Percentiles rank a stretch among this genome's conserved stretches.
phyloP scores from a whole-genome alignment of 129 eudicot species.

The Tagetes erecta region DNA sequence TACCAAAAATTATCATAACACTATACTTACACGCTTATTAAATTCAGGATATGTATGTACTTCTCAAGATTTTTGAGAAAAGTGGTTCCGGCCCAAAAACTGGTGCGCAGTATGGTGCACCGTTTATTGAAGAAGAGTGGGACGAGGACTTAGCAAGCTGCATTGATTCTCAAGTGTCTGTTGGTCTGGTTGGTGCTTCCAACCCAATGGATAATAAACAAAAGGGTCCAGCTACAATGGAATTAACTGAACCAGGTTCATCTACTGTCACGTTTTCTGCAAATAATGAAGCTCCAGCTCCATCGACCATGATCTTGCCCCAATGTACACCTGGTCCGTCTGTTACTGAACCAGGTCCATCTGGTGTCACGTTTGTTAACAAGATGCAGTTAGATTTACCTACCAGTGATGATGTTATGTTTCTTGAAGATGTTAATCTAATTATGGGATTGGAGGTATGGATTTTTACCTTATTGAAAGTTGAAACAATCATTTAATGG shows the following conservation, averaged over 20 bases:
- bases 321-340: not conserved
- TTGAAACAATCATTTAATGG: constrained; percentile 9
- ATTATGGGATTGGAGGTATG: constrained; percentile 29
- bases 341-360: constrained; percentile 32
- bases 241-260: constrained; percentile 31
- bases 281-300: not conserved
- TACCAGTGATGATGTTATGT: not conserved
- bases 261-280: constrained; percentile 29
- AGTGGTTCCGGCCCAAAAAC: constrained; percentile 71
- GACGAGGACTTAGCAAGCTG: constrained; percentile 37
- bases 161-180: constrained; percentile 26
- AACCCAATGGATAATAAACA: constrained; percentile 11
- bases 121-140: constrained; percentile 75
- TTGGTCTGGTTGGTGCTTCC: constrained; percentile 26
- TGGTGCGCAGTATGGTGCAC: constrained; percentile 86
- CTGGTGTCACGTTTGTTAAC: constrained; percentile 11
- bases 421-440: constrained; percentile 25
- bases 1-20: not conserved
- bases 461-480: not conserved
- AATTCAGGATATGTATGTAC: constrained; percentile 63
- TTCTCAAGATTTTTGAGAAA: constrained; percentile 66
- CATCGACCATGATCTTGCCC: not conserved
- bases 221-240: constrained; percentile 15
- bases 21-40: not conserved
- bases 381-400: not conserved